Evolutionary conservation across 148 eudicot species (phyloP).

Genomic region (Camellia granthamiana): DNA sequence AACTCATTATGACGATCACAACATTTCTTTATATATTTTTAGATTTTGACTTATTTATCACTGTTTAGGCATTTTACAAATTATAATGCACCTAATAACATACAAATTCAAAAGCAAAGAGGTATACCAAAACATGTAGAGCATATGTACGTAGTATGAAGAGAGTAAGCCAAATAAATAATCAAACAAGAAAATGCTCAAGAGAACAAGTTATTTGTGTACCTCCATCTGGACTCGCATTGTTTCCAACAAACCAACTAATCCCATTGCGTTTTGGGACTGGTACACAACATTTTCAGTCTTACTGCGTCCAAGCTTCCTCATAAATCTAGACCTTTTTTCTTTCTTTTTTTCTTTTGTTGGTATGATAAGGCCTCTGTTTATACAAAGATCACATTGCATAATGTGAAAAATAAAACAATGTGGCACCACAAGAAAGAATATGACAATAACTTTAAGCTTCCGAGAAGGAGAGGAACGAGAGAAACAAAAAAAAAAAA

Average conservation of each 20-base stretch:
- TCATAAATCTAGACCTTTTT: slow-evolving; percentile 73
- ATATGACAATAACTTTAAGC: not conserved
- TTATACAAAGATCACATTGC: slow-evolving; percentile 9
- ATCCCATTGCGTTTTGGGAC: slow-evolving; percentile 63
- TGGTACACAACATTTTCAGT: slow-evolving; percentile 51
- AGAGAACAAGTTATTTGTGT: slow-evolving; percentile 18
- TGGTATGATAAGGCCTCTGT: slow-evolving; percentile 92
- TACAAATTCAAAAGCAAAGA: not conserved
- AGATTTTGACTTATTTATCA: not conserved
- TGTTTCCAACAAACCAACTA: slow-evolving; percentile 86
- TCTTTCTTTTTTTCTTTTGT: slow-evolving; percentile 96
- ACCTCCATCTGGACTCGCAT: slow-evolving; percentile 99
- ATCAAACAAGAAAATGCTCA: slow-evolving; percentile 4
- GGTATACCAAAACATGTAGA: not conserved
- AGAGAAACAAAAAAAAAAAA: slow-evolving; percentile 13
- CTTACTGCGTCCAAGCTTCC: slow-evolving; percentile 91
- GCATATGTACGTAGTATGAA: not conserved
- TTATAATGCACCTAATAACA: not conserved
- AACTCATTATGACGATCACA: not conserved
- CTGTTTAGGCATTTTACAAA: not conserved
- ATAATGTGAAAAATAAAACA: not conserved
- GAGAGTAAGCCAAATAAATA: not conserved
- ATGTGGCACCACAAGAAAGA: slow-evolving; percentile 6
- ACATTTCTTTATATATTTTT: not conserved
- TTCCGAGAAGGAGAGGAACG: not conserved